These are phyloP conservation scores for Candida namnaoensis DNA, from an alignment of 805 yeast genomes.

Conservation along the genomic window DNA sequence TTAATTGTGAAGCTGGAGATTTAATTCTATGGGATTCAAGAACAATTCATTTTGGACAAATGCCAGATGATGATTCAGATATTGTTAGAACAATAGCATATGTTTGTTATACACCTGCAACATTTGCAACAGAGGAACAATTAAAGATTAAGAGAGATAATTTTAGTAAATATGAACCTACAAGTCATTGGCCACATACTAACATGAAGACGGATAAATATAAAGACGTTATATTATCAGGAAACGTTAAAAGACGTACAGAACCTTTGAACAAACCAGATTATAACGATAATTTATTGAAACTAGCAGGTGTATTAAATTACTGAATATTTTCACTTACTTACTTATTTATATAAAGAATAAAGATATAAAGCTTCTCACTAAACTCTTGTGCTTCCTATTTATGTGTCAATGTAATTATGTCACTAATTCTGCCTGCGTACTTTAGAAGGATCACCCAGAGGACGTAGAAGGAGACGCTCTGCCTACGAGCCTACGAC, in stretches of 20 bases:
- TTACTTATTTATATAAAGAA: no score
- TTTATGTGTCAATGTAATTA: no score
- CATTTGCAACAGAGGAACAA: slow-evolving; percentile 17
- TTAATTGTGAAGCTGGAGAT: slow-evolving; percentile 25
- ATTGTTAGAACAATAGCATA: slow-evolving; percentile 14
- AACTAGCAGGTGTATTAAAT: background rate
- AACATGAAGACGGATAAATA: slow-evolving; percentile 2
- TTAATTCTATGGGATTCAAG: slow-evolving; percentile 27
- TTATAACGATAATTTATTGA: background rate
- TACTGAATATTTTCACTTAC: no score
- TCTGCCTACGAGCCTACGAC: no score
- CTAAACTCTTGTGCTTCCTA: no score
- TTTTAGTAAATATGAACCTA: slow-evolving; percentile 12
- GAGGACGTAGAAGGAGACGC: no score
- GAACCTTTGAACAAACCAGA: background rate
- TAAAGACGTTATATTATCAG: background rate
- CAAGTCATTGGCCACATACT: slow-evolving; percentile 20
- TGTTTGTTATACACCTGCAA: slow-evolving; percentile 18
- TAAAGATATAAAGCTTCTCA: no score
- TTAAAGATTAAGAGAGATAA: slow-evolving; percentile 8
- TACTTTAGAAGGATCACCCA: no score
- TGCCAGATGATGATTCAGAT: slow-evolving; percentile 12
- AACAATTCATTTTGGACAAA: slow-evolving; percentile 17
- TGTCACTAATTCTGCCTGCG: no score
- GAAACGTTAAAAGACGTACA: background rate